A percentile compares a stretch with the other conserved stretches of the same genome.
phyloP scores from a whole-genome alignment of 192 early-diverging fungal genomes.

The Backusella tarrabulga region DNA sequence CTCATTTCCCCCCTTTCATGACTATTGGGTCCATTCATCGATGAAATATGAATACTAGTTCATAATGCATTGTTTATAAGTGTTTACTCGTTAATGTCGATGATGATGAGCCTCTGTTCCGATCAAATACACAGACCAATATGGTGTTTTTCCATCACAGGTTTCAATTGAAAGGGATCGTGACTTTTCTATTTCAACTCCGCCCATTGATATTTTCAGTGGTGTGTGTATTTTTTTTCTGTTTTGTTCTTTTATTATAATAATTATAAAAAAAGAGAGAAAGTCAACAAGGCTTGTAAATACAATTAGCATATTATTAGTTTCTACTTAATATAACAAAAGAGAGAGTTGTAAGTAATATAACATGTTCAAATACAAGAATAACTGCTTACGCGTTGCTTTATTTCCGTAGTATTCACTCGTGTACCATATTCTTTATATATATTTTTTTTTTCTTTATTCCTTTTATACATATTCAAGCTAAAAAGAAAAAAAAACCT shows the following conservation, averaged over 20 bases:
- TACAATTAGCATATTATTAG: not conserved
- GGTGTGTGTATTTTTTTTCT: not conserved
- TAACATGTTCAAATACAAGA: not conserved
- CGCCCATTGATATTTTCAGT: not conserved
- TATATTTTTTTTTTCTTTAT: not conserved
- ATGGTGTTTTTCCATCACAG: not conserved
- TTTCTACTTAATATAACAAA: conserved; percentile 1
- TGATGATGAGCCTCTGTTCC: too few relatives aligned
- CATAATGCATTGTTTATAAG: too few relatives aligned
- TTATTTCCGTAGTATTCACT: conserved; percentile 1
- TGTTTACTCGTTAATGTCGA: too few relatives aligned
- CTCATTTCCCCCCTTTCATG: too few relatives aligned
- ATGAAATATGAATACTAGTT: too few relatives aligned
- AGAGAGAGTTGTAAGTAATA: not conserved
- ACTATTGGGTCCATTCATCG: too few relatives aligned
- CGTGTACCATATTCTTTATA: not conserved
- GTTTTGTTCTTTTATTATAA: not conserved
- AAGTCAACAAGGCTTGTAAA: not conserved
- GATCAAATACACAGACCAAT: too few relatives aligned
- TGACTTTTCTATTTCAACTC: not conserved
- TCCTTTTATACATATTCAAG: not conserved
- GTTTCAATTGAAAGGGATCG: not conserved
- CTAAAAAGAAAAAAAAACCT: not conserved
- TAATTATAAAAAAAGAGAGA: not conserved
- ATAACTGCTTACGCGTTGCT: not conserved